Base-by-base conservation (phyloP, 352 stramenopile species). In the Pythium phragmitis region DNA sequence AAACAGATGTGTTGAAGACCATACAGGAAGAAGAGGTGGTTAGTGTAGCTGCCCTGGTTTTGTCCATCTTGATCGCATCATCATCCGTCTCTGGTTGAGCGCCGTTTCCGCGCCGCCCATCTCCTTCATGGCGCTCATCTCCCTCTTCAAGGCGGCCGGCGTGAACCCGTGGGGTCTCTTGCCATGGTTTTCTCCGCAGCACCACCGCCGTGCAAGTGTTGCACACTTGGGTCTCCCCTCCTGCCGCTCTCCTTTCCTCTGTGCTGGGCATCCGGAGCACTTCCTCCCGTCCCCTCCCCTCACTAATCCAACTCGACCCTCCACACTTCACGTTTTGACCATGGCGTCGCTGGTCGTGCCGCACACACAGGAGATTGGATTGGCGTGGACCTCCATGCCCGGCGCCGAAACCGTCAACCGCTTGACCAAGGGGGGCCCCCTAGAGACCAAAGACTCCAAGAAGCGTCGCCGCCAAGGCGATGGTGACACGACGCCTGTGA, bases 331-430 rank as follows among this genome's bases (percentile, higher is more conserved):
- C 46, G 43, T 30, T 57, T 59, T 59, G 49, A 67, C 60, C 39
- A 67, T 67, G 60, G 51, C 60, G 28, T 30, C 26, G 26, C 42
- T 67, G 26, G 60, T 61, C 43, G 43, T 61, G 13, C 52, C 50
- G 4, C 53, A 48, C 23, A 50, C 41, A n/a, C 59, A 65, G 39
- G 42, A 67, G 50, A 42, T 67, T 51, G 37, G 51, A 19, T 49
- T 61, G 42, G 43, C 60, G 33, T 67, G 60, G 60, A 61, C 60
- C 12, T 33, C 60, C 13, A 16, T 43, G 21, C 43, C 56, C 19
- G n/a, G 26, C 11, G 23, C 13, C 23, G 57, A 45, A 17, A n/a
- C 36, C 26, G 34, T 52, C 49, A 65, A 42, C 30, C 48, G 48
- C 47, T 21, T 48, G 3, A 19, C 36, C 30, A 28, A 30, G 23